phyloP scores from a whole-genome alignment of 108 stramenopile genomes.

The Nitzschia sp. region DNA sequence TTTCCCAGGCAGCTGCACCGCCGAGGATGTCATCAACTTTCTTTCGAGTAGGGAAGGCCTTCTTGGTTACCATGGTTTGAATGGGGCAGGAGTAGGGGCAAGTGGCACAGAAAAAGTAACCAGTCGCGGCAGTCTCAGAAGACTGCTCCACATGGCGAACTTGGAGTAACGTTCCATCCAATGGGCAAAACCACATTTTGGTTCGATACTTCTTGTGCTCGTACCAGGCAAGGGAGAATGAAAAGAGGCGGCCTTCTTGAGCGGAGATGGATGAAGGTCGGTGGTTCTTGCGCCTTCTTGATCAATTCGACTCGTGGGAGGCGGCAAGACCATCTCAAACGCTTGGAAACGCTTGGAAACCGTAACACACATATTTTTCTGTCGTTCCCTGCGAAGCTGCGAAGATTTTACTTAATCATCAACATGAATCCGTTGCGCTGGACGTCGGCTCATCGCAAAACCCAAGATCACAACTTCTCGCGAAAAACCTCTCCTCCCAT shows the following conservation, averaged over 20 bases:
- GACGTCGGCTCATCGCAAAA: neutral
- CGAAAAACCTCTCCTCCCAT: neutral
- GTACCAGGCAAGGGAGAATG: no score
- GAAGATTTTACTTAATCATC: neutral
- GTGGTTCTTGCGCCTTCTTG: no score
- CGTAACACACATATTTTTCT: neutral
- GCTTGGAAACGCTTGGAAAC: neutral
- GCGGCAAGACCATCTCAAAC: neutral
- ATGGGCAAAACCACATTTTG: conserved; percentile 87
- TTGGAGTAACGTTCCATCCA: conserved; percentile 83
- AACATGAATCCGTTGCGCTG: neutral
- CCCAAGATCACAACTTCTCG: neutral
- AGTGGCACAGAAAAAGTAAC: conserved; percentile 72
- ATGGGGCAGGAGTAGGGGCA: conserved; percentile 81
- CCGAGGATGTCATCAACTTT: conserved; percentile 96
- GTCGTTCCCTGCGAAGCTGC: conserved; percentile 1
- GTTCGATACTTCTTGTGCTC: neutral
- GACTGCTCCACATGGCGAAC: conserved; percentile 35
- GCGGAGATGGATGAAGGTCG: no score
- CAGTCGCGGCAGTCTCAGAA: conserved; percentile 11
- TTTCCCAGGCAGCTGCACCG: conserved; percentile 95
- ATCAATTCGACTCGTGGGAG: no score
- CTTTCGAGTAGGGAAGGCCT: conserved; percentile 70
- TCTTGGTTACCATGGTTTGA: conserved; percentile 49
- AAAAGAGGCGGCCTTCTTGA: no score